Percentiles rank a stretch among this genome's conserved stretches.
These are phyloP conservation scores for Cordyceps tenuipes DNA, from an alignment of 2,329 filamentous ascomycete genomes.

Conservation along the genomic window DNA sequence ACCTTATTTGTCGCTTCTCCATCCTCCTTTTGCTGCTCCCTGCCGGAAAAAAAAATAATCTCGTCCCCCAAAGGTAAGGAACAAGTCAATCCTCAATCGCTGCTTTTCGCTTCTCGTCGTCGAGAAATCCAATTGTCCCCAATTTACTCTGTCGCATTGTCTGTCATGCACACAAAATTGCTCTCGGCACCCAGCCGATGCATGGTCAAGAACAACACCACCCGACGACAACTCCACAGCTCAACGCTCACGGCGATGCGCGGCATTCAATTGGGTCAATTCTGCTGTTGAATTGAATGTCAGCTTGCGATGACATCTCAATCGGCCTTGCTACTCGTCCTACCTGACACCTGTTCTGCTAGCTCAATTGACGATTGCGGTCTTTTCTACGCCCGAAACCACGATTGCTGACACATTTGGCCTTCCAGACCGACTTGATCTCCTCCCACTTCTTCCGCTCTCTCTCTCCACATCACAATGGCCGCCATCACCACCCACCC, in stretches of 20 bases:
- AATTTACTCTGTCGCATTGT: not conserved
- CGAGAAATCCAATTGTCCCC: not conserved
- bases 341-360: not conserved
- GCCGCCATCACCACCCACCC: constrained; percentile 32
- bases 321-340: not conserved
- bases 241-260: not conserved
- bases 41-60: constrained; percentile 7
- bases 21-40: constrained; percentile 13
- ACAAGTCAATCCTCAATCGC: not conserved
- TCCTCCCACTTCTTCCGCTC: constrained; percentile 6
- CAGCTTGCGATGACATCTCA: not conserved
- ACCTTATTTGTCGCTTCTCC: constrained; percentile 14
- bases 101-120: not conserved
- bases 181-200: not conserved
- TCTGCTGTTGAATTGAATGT: not conserved
- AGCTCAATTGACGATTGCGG: constrained; percentile 1
- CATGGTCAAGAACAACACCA: not conserved
- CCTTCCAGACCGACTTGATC: not conserved
- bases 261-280: not conserved
- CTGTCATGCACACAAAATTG: not conserved
- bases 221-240: not conserved
- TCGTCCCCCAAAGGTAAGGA: constrained; percentile 12
- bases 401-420: not conserved
- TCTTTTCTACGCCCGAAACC: not conserved
- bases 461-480: constrained; percentile 27